Evolutionary conservation across 208 protist genomes (phyloP), one percentile per base, ranked within the genome.

Genomic region (Crithidia brevicula): DNA sequence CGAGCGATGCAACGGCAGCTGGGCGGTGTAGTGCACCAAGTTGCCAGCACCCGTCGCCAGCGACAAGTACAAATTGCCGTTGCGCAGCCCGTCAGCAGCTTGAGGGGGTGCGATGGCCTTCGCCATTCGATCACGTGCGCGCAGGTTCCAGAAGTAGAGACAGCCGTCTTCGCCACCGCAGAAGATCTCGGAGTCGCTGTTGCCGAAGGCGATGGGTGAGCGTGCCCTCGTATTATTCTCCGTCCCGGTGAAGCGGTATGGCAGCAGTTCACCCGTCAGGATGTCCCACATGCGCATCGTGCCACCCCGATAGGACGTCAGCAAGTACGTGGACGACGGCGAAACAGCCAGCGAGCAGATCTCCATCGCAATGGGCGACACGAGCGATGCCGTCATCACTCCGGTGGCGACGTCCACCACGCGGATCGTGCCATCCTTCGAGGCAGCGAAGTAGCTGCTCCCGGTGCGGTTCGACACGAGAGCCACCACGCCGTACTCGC

Each of bases 341-440:
- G 88, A 92, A 27, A 96, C 56, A 1, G 85, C 75, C 30, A 96
- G 74, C 4, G 83, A 86, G 52, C 75, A 84, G 6, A 96, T 67
- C 51, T 96, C 86, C 64, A 82, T 74, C 13, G 77, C 53, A 33
- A 94, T 80, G 22, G 88, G 84, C 16, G 86, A 79, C n/a, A 77
- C 67, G 20, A 96, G 62, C 15, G 88, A 83, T 67, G 79, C 79
- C n/a, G 86, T 77, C 15, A 89, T 66, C 8, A 94, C 67, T 18
- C 88, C 85, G 0, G 91, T 94, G 9, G 76, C 80, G 10, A 88
- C 81, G 64, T 96, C 88, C 16, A 96, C 86, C 22, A 85, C 83
- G 34, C 86, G 85, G 28, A 94, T 79, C 33, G 77, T 50, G 27
- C 91, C 88, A 65, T 93, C 88, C 49, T 89, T 81, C 23, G 86